Evolutionary conservation across 1,284 basidiomycete species (phyloP), one percentile per base, ranked within the genome.

Genomic region (Neolentinus lepideus): DNA sequence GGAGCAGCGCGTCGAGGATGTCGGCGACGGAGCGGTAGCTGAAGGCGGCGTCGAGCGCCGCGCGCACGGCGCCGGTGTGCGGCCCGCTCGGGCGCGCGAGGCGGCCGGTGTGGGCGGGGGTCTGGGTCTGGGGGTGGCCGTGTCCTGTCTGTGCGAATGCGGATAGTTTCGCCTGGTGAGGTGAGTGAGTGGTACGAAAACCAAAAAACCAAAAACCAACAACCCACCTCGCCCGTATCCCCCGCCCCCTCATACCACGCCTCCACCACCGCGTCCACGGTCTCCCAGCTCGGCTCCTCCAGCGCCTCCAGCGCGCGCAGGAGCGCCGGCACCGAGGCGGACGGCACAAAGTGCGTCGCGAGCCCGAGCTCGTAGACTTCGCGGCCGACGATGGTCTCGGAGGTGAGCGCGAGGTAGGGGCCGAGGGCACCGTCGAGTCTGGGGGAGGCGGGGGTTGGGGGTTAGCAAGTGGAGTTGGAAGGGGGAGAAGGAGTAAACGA

Each of bases 331-430:
- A 97, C 74, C 43, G 86, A 79, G 55, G 85, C 76, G 25, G 90
- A 85, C 3, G 90, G 84, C 55, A 96, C 81, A 66, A 80, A 97
- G 71, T 98, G 94, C 1, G 94, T 96, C 1, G 94, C 94, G 62
- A 97, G 79, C 35, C 94, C 94, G 62, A 88, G 83, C 63, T 94
- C 90, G 65, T 91, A 95, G 51, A 88, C 89, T 25, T 85, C 88
- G 61, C 91, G 79, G 21, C 94, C 94, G 56, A 68, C 76, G 55
- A 97, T 60, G 3, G 75, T 78, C 58, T 85, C 81, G 12, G 90
- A 87, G 3, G 96, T 98, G 63, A 99, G 73, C n/a, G 87, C 92
- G 55, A 99, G 83, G 76, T 97, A 99, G 19, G 92, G 90, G 43
- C 97, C 97, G 54, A 98, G 69, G 61, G 91, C 79, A 14, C 97